Base-by-base conservation (phyloP, 495 filamentous ascomycete genomes). In the Podospora conica region DNA sequence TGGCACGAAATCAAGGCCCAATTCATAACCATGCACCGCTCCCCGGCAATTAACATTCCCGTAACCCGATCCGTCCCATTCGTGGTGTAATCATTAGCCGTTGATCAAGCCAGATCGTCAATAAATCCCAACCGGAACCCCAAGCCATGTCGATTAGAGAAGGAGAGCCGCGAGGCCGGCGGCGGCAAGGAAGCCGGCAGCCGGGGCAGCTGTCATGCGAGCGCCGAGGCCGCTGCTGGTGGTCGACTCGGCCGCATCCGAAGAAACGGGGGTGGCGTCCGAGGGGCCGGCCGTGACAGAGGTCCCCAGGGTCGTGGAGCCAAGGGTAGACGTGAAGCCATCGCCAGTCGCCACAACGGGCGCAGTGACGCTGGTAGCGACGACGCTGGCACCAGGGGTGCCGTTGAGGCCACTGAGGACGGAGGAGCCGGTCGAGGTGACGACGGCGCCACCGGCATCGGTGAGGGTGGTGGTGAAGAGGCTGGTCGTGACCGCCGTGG, bases 151-250 rank as follows among this genome's bases (percentile, higher is more conserved):
- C 18, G 18, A 33, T 73, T 71, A 78, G 22, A 78, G 73, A 25
- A 78, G 65, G 55, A 66, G 65, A 22, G 70, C 73, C 9, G 75
- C 76, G 22, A 78, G 57, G 60, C 76, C 76, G n/a, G 76, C 76
- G 23, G 74, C 76, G 55, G 73, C 74, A 48, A 78, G 27, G 65
- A 76, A 54, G n/a, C 76, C 74, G 48, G 70, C 60, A n/a, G 66
- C 63, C 9, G 76, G 76, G 40, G 71, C 74, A 27, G 70, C 73
- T 1, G 76, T 77, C 40, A 63, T 59, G 55, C 73, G 73, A 40
- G 72, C 63, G 62, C 63, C 68, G 11, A 53, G 28, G 20, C 27
- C 70, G 56, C 25, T 66, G 68, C 70, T 74, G 31, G 68, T 60
- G 65, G 59, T 68, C 24, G 61, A 23, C 31, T 54, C 40, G 29